Evolutionary conservation across 2,329 filamentous ascomycete genomes (phyloP), one percentile per base, ranked within the genome.

Genomic region (Pyrenochaeta sp.): DNA sequence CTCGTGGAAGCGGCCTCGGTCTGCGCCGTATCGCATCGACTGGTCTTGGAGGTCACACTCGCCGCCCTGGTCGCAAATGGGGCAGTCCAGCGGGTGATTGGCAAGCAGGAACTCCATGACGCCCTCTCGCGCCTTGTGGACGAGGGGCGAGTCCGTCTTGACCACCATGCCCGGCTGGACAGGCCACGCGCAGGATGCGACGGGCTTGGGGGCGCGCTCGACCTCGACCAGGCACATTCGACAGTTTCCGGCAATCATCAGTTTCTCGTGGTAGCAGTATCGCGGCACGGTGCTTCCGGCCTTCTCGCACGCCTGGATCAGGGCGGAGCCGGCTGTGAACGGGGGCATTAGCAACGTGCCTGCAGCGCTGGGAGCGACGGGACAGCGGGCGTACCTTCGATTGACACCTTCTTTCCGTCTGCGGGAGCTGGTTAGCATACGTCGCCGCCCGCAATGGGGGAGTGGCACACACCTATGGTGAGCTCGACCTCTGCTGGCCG

Each of bases 241-340:
- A 83, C 95, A 99, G 83, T 98, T 99, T 81, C 95, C 95, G 75
- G 95, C 95, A 85, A 99, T 97, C 90, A 96, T 93, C 71, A 99
- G 87, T 83, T 99, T 98, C 91, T 98, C 94, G 87, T 97, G 94
- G 82, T 98, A 98, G 83, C 94, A 98, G 82, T 97, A 97, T 92
- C 93, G 93, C 71, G 94, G 94, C 75, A 98, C 86, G 62, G 91
- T 95, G 67, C 85, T 87, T 76, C 95, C 95, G 66, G 94, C 95
- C 84, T 99, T 97, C 83, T 99, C 95, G 84, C 95, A 99, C 77
- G 95, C 95, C 84, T 99, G 95, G 79, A 99, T 99, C 74, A 99
- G 87, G 76, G 95, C 94, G 72, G 95, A 95, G 68, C 94, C 94
- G 81, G 94, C 94, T 97, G 78, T 79, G 36, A 39, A 73, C 34